phyloP scores from a whole-genome alignment of 2,329 filamentous ascomycete species.

The Epicoccum sorghinum region DNA sequence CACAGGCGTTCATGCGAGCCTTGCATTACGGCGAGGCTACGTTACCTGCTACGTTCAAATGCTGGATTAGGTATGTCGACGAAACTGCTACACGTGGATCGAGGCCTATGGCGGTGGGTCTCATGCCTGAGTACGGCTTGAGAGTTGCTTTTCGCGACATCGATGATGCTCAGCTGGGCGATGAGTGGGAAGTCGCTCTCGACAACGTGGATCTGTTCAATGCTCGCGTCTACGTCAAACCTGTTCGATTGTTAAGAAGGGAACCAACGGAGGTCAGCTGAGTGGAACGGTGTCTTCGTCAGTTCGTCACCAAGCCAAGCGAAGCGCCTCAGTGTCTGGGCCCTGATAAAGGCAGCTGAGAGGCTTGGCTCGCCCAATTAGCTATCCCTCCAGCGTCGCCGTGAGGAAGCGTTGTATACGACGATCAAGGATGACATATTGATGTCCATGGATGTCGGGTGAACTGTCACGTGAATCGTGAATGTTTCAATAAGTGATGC shows the following conservation, averaged over 20 bases:
- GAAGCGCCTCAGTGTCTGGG: neutral
- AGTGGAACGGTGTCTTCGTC: neutral
- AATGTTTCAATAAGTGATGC: slow-evolving; percentile 8
- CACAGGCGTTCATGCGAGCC: slow-evolving; percentile 63
- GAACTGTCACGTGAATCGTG: slow-evolving; percentile 14
- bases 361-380: slow-evolving; percentile 2
- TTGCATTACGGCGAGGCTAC: slow-evolving; percentile 60
- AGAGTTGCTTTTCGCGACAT: slow-evolving; percentile 18
- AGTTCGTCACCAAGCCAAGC: neutral
- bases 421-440: slow-evolving; percentile 16
- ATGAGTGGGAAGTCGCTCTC: slow-evolving; percentile 55
- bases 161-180: slow-evolving; percentile 42
- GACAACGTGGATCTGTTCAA: slow-evolving; percentile 45
- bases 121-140: slow-evolving; percentile 28
- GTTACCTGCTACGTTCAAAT: slow-evolving; percentile 56
- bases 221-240: slow-evolving; percentile 38
- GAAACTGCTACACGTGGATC: slow-evolving; percentile 3
- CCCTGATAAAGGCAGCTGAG: neutral
- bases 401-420: slow-evolving; percentile 29
- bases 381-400: neutral
- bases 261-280: slow-evolving; percentile 8
- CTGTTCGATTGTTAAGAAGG: slow-evolving; percentile 48
- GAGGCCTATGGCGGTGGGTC: slow-evolving; percentile 14
- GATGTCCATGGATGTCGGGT: neutral
- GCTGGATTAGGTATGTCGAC: slow-evolving; percentile 30